These are phyloP conservation scores for Hypoxylon sp. DNA, from an alignment of 2,329 filamentous ascomycete genomes.

Conservation along the genomic window DNA sequence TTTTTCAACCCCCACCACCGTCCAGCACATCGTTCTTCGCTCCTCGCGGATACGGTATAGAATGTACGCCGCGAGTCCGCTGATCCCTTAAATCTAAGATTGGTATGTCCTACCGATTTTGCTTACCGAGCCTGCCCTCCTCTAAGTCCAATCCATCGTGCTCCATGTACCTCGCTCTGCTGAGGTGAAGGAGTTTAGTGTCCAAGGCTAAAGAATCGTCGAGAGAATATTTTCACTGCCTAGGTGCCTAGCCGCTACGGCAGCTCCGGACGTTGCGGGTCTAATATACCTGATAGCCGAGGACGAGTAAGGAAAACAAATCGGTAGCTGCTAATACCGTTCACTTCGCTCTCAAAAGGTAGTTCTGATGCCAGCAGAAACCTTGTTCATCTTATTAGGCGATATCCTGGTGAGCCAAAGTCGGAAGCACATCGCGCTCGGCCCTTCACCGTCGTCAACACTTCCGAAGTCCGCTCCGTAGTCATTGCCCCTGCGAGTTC, in stretches of 20 bases:
- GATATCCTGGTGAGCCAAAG: slow-evolving; percentile 15
- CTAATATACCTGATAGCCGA: not conserved
- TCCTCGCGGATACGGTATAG: slow-evolving; percentile 14
- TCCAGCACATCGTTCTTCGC: slow-evolving; percentile 19
- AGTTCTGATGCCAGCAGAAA: not conserved
- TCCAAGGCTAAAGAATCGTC: not conserved
- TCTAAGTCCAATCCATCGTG: slow-evolving; percentile 1
- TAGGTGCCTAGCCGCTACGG: not conserved
- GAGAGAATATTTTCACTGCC: slow-evolving; percentile 10
- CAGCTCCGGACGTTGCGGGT: slow-evolving; percentile 2
- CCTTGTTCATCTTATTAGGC: not conserved
- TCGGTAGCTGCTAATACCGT: not conserved
- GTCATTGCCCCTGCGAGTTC: slow-evolving; percentile 21
- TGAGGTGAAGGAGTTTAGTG: slow-evolving; percentile 9
- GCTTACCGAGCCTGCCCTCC: slow-evolving; percentile 19
- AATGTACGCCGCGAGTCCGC: slow-evolving; percentile 10
- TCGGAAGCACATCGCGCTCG: slow-evolving; percentile 17
- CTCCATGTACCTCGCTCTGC: not conserved
- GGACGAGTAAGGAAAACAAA: not conserved
- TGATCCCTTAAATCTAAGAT: slow-evolving; percentile 33
- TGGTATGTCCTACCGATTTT: slow-evolving; percentile 37
- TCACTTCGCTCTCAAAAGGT: slow-evolving; percentile 2
- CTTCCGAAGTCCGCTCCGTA: slow-evolving; percentile 33
- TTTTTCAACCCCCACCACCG: slow-evolving; percentile 14
- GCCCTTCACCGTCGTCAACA: slow-evolving; percentile 14